Base-by-base conservation (phyloP, 2,329 filamentous ascomycete genomes). In the Cladobotryum protrusum region DNA sequence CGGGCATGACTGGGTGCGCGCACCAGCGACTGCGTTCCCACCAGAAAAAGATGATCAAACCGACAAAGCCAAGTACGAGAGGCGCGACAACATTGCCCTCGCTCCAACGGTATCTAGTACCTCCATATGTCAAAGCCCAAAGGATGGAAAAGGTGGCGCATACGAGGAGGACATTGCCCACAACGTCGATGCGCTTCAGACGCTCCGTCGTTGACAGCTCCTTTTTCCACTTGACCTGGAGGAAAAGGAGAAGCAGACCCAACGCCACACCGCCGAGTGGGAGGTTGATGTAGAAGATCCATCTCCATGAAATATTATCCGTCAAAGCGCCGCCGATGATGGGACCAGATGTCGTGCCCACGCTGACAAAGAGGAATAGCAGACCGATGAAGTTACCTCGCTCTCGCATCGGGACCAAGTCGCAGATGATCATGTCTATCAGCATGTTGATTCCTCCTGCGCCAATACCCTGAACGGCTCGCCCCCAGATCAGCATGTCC, bases 401-500 rank as follows among this genome's bases (percentile, higher is more conserved):
- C 52, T 76, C 63, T 2, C 70, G 61, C 8, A 79, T 57, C 1
- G 75, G 72, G 0, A 78, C 68, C 2, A 79, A 57, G 50, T 79
- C 76, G 44, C 66, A 57, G 29, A 55, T 49, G n/a, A 59, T 50
- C 17, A 58, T 42, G 61, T 67, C 61, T 46, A 62, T 49, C n/a
- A 67, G 55, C 17, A 66, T 46, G 43, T 56, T 62, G 40, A 70
- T 64, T 14, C 68, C 69, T 9, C 61, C 64, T 5, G 53, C 56
- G 3, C 69, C 68, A 6, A 62, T 45, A 1, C 81, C 80, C 54
- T 83, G 77, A 2, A 83, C 50, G 2, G 44, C 57, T 0, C 68
- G 63, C 4, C 65, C 70, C 5, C 67, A 69, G n/a, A 85, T 77
- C 4, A 85, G 61, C 58, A 73, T 71, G 1, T 54, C 57, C 1